Evolutionary conservation across 441 rosid genomes (phyloP).

Genomic region (Aquilaria agallochum): DNA sequence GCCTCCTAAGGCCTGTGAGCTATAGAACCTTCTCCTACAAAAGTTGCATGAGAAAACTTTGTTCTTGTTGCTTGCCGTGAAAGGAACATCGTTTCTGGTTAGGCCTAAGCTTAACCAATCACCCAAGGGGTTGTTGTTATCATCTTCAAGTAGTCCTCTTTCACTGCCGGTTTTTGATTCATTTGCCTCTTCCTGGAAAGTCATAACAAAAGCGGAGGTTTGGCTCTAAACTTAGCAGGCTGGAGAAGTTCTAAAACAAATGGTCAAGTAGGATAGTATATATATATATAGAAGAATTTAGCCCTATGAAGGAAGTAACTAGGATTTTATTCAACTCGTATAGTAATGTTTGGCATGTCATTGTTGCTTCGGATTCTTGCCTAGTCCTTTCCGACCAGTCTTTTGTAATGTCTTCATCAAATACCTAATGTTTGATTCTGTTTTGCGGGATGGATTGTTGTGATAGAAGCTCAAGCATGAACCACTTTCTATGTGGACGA

Average conservation of each 20-base stretch:
- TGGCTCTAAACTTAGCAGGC: too few relatives aligned
- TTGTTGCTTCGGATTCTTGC: constrained; percentile 24
- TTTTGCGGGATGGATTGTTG: constrained; percentile 11
- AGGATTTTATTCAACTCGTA: too few relatives aligned
- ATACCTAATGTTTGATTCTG: constrained; percentile 18
- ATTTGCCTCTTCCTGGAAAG: constrained; percentile 16
- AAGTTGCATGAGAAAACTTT: constrained; percentile 43
- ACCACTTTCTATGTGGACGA: constrained; percentile 1
- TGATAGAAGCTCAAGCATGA: constrained; percentile 16
- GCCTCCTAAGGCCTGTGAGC: constrained; percentile 54
- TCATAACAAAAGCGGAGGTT: constrained; percentile 15
- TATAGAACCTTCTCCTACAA: constrained; percentile 44
- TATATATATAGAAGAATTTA: too few relatives aligned
- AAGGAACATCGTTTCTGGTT: constrained; percentile 7
- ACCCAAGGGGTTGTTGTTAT: constrained; percentile 13
- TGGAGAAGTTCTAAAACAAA: too few relatives aligned
- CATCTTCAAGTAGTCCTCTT: constrained; percentile 8
- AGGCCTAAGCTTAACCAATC: constrained; percentile 39
- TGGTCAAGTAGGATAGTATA: too few relatives aligned
- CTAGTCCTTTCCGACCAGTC: constrained; percentile 22
- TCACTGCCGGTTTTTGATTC: constrained; percentile 9
- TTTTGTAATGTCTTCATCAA: constrained; percentile 4
- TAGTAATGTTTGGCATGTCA: constrained; percentile 16
- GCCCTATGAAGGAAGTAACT: too few relatives aligned
- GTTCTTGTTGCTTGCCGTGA: constrained; percentile 10